Conservation (phyloP, 768 basidiomycete genomes). For the Myochromella boudieri region DNA sequence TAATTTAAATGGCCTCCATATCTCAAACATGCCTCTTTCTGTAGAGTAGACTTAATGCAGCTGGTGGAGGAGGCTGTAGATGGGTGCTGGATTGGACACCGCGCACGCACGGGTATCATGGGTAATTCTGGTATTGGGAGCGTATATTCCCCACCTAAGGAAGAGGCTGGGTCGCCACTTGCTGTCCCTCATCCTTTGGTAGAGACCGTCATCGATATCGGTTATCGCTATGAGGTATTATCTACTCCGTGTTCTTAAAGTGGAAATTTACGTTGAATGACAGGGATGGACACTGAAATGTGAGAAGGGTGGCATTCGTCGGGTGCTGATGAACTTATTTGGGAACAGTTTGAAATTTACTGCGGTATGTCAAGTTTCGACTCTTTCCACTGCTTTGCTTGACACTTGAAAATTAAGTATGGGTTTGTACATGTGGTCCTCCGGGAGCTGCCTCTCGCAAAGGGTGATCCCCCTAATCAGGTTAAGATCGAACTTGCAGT, state of each 20-base stretch:
- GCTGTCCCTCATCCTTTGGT: constrained; percentile 47
- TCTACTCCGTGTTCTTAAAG: too few relatives aligned
- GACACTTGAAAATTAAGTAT: constrained; percentile 40
- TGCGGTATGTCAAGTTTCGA: constrained; percentile 42
- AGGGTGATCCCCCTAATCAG: constrained; percentile 53
- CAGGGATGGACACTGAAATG: constrained; percentile 87
- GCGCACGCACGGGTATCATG: constrained; percentile 70
- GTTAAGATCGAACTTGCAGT: constrained; percentile 84
- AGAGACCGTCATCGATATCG: constrained; percentile 89
- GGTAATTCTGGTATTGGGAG: constrained; percentile 85
- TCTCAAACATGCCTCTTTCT: constrained; percentile 6
- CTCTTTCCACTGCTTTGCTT: neutral
- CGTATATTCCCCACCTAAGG: constrained; percentile 83
- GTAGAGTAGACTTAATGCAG: constrained; percentile 72
- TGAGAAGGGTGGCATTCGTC: constrained; percentile 90
- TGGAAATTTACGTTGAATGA: too few relatives aligned
- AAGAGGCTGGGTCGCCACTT: constrained; percentile 44
- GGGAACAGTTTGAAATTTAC: constrained; percentile 96
- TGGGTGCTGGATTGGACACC: constrained; percentile 91
- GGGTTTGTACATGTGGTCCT: constrained; percentile 88
- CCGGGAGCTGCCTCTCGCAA: constrained; percentile 63
- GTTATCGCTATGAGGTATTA: constrained; percentile 60
- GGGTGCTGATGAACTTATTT: constrained; percentile 93
- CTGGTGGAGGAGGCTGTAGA: constrained; percentile 89
- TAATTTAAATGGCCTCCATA: neutral